Percentiles rank a stretch among this genome's conserved stretches.
Evolutionary conservation across 257 asterid genomes (phyloP).

Genomic region (Orobanche coerulescens): DNA sequence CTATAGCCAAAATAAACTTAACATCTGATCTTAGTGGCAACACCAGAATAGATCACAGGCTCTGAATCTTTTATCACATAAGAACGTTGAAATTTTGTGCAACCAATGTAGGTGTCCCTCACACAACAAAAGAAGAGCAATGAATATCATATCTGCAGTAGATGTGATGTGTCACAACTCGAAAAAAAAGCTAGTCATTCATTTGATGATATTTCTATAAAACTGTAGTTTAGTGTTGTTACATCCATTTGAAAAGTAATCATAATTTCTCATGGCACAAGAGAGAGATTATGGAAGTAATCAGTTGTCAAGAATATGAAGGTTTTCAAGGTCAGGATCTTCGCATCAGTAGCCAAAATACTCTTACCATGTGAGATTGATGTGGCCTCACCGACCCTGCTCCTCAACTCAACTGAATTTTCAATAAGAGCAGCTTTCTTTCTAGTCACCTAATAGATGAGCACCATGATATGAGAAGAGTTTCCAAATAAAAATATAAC

Average conservation of each 20-base stretch:
- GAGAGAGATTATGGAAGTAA: background rate
- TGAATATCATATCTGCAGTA: background rate
- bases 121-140: background rate
- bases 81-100: background rate
- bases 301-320: background rate
- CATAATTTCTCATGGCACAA: background rate
- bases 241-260: background rate
- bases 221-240: background rate
- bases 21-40: background rate
- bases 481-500: slow-evolving; percentile 7
- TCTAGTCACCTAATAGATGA: slow-evolving; percentile 58
- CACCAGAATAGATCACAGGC: slow-evolving; percentile 1
- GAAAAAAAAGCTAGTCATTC: background rate
- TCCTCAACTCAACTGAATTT: slow-evolving; percentile 52
- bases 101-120: slow-evolving; percentile 2
- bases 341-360: slow-evolving; percentile 15
- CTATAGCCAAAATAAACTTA: background rate
- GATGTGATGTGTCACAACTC: background rate
- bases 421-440: slow-evolving; percentile 89
- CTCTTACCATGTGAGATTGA: slow-evolving; percentile 66
- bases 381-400: slow-evolving; percentile 72
- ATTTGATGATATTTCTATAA: background rate
- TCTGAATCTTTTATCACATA: background rate
- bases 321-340: slow-evolving; percentile 12
- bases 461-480: slow-evolving; percentile 16